These are phyloP conservation scores for Candida glucosophila DNA, from an alignment of 1,139 yeast genomes.

Conservation along the genomic window DNA sequence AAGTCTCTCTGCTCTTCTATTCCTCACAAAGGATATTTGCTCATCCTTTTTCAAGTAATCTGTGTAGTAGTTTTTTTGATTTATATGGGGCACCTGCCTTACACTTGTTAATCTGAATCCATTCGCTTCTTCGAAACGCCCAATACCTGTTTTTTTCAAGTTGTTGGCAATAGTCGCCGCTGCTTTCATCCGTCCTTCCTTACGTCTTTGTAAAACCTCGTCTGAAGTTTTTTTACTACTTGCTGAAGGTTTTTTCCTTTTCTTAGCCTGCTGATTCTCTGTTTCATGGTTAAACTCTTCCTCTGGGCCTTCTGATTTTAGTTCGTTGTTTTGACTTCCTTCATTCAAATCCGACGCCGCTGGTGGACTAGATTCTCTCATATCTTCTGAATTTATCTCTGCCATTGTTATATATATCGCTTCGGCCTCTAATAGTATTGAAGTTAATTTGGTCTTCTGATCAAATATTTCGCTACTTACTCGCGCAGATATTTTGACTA, in stretches of 20 bases:
- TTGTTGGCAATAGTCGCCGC: constrained; percentile 70
- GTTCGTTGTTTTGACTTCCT: constrained; percentile 3
- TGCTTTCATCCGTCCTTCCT: constrained; percentile 66
- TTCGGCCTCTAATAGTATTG: neutral
- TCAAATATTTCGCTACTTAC: too few species aligned
- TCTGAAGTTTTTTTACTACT: constrained; percentile 35
- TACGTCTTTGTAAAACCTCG: constrained; percentile 60
- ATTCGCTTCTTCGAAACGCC: constrained; percentile 58
- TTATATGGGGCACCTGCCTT: constrained; percentile 63
- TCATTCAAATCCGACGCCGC: too few species aligned
- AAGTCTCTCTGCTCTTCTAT: constrained; percentile 42
- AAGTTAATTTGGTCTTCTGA: too few species aligned
- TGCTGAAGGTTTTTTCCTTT: constrained; percentile 14
- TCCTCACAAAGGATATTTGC: constrained; percentile 53
- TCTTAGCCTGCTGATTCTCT: constrained; percentile 7
- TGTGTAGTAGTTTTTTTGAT: constrained; percentile 90
- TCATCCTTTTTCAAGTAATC: constrained; percentile 91
- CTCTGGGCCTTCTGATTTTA: constrained; percentile 4
- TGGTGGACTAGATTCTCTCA: too few species aligned
- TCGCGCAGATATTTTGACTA: too few species aligned
- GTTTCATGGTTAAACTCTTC: constrained; percentile 5
- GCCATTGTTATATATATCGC: constrained; percentile 1
- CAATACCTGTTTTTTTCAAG: constrained; percentile 68
- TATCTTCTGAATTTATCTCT: constrained; percentile 1
- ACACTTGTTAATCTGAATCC: constrained; percentile 59